These are phyloP conservation scores for Solanum chacoense DNA, from an alignment of 305 asterid species.

Conservation along the genomic window DNA sequence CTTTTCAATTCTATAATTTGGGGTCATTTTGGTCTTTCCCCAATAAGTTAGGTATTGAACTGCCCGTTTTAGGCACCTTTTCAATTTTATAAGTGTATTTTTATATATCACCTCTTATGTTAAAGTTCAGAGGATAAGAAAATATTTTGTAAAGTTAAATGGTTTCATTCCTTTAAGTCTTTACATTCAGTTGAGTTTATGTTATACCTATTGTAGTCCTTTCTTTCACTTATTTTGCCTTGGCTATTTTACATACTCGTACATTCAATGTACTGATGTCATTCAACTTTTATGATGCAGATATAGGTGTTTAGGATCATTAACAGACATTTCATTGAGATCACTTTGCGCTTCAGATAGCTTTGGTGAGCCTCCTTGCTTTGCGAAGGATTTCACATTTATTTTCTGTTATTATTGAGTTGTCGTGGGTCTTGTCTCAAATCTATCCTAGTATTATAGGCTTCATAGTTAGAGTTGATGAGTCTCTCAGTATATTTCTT, in stretches of 20 bases:
- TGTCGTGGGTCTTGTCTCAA: neutral
- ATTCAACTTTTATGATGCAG: neutral
- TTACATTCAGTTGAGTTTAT: neutral
- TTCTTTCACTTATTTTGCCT: neutral
- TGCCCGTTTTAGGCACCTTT: neutral
- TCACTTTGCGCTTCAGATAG: neutral
- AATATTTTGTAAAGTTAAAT: neutral
- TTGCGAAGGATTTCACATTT: neutral
- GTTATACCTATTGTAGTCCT: neutral
- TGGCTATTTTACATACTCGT: neutral
- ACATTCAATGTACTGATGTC: neutral
- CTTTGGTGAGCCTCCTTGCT: neutral
- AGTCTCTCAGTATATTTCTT: neutral
- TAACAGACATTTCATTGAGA: neutral
- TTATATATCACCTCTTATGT: neutral
- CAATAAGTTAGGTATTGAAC: neutral
- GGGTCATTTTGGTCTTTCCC: neutral
- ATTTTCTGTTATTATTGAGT: neutral
- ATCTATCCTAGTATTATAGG: neutral
- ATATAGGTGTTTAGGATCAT: neutral
- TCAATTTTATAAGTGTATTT: no score
- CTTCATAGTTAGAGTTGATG: neutral
- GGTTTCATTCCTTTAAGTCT: neutral
- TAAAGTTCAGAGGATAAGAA: neutral
- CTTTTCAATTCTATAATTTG: neutral